Conservation (phyloP, 2,329 filamentous ascomycete genomes). For the Parascedosporium putredinis region DNA sequence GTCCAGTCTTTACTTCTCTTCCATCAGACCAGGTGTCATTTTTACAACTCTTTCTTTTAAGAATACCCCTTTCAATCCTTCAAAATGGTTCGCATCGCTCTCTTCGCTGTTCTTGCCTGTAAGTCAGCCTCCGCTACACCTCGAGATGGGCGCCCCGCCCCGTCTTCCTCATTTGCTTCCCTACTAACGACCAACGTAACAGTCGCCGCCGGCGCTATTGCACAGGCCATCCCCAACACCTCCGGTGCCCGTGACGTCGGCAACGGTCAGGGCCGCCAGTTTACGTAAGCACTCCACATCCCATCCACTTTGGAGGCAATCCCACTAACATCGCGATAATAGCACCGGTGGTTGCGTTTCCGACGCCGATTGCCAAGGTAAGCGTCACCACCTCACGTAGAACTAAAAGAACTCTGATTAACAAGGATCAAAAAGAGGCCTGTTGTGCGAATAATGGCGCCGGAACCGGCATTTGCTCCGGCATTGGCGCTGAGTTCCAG, state of each 20-base stretch:
- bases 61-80: slow-evolving; percentile 5
- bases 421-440: background rate
- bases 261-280: slow-evolving; percentile 13
- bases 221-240: slow-evolving; percentile 16
- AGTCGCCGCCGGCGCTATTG: slow-evolving; percentile 14
- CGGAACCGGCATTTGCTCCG: slow-evolving; percentile 20
- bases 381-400: background rate
- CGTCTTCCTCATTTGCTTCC: background rate
- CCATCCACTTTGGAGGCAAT: too few relatives aligned
- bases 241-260: slow-evolving; percentile 17
- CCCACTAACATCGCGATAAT: too few relatives aligned
- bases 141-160: too few relatives aligned
- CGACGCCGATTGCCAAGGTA: slow-evolving; percentile 16
- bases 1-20: slow-evolving; percentile 8
- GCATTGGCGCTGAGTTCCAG: slow-evolving; percentile 17
- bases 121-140: slow-evolving; percentile 9
- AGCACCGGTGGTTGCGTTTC: slow-evolving; percentile 17
- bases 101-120: slow-evolving; percentile 16
- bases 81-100: slow-evolving; percentile 18
- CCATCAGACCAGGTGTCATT: slow-evolving; percentile 13
- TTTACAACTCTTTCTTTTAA: slow-evolving; percentile 1
- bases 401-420: too few relatives aligned
- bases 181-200: background rate
- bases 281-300: background rate
- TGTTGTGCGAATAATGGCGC: slow-evolving; percentile 19